Evolutionary conservation across 176 grass and related monocot species (phyloP), one percentile per base, ranked within the genome.

Genomic region (Carex myosuroides): DNA sequence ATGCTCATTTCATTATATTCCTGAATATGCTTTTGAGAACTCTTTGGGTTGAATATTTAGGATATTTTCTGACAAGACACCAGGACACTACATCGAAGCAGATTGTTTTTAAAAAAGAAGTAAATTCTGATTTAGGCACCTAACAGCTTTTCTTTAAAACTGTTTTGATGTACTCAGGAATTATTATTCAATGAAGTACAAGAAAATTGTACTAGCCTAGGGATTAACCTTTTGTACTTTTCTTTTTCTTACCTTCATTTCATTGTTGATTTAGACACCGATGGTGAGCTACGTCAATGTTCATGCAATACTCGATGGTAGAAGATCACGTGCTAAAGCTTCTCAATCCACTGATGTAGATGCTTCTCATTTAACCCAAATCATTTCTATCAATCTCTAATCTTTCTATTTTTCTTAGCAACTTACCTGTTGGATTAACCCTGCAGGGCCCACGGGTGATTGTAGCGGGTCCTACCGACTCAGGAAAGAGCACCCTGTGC

Each of bases 401-500:
- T 79, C 39, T 33, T 81, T 63, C 46, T 4, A 5, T 50, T 67
- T 61, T 22, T 55, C 10, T 20, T 68, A 44, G 21, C 20, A 29
- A 64, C n/a, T 60, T 13, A 84, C 46, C 82, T 46, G 64, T 13
- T 89, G 30, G 64, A 67, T n/a, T 14, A 71, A 18, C 70, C 73
- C 80, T 80, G 16, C 75, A 95, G 93, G 93, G 96, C 68, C 96
- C 93, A 79, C 74, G 89, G 83, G 93, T 98, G 80, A 98, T 98
- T 86, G 91, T 98, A 78, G 89, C 91, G 41, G 93, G 93, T 59
- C 92, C 96, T 52, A 92, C 88, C 0, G 96, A 98, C 88, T 98
- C 92, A n/a, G 91, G 93, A 82, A 98, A 98, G 88, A 95, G 96
- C 85, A 98, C 87, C 71, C 66, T 93, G 20, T 95, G 91, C 85